Evolutionary conservation across 1,139 yeast genomes (phyloP), one percentile per base, ranked within the genome.

Genomic region (Suhomyces atakaporum): DNA sequence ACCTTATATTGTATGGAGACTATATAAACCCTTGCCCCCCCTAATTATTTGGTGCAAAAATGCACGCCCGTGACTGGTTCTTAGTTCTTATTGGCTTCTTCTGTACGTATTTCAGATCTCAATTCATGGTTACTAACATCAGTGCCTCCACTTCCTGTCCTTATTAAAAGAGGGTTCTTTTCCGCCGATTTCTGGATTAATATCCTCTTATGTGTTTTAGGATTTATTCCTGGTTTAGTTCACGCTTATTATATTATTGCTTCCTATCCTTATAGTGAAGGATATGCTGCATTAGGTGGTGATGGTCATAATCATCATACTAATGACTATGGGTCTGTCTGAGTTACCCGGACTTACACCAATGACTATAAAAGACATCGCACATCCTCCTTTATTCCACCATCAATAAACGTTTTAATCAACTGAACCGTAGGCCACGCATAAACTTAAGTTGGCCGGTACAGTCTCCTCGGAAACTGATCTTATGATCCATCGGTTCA

Each of bases 61-160:
- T 77, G 84, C 84, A 78, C 49, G 77, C 85, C 27, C 76, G 76
- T 58, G 95, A 87, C 62, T 83, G 92, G 84, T 70, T 87, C 46
- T 63, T 86, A 47, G 94, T 87, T 16, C 69, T 87, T 36, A 58
- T 87, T 39, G 90, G 95, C n/a, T 75, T 87, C 44, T 79, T 87
- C 54, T 54, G 60, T 55, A 55, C 20, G 58, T 52, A 32, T 7
- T 8, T 9, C 16, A 3, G 12, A 6, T 18, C 13, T 2, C 9
- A 25, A 4, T 9, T 11, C 22, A 13, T 3, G 5, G 4, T 4
- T 35, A 41, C 49, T 36, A 38, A 40, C 42, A 21, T 19, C 39
- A 54, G 55, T 86, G 35, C 96, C 96, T 4, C 95, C 95, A 4
- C 65, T 87, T 22, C 90, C 95, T 8, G 96, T 88, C 19, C 74